A percentile compares a stretch with the other conserved stretches of the same genome.
These are phyloP conservation scores for Aspergillus quadrilineatus DNA, from an alignment of 2,329 filamentous ascomycete species.

Conservation along the genomic window DNA sequence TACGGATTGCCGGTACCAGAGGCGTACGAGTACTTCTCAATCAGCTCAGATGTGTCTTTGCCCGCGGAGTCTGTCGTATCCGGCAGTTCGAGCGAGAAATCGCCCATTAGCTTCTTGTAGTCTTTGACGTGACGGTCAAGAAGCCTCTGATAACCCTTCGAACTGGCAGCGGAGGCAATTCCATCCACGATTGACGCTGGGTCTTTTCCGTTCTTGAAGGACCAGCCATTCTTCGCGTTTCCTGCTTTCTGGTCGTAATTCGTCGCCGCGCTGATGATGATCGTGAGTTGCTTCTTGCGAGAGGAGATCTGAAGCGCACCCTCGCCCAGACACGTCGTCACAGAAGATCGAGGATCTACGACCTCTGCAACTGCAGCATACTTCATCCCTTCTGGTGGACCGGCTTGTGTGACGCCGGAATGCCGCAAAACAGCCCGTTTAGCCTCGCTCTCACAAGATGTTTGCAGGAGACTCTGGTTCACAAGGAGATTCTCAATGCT, in stretches of 20 bases:
- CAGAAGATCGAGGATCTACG: not conserved
- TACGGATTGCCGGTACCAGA: slow-evolving; percentile 48
- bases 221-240: slow-evolving; percentile 44
- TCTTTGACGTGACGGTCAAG: slow-evolving; percentile 19
- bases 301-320: not conserved
- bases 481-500: slow-evolving; percentile 41
- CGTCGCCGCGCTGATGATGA: slow-evolving; percentile 46
- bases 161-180: slow-evolving; percentile 20
- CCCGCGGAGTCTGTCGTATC: slow-evolving; percentile 17
- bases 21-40: slow-evolving; percentile 28
- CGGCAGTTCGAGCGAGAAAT: slow-evolving; percentile 45
- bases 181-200: slow-evolving; percentile 41
- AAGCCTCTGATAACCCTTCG: slow-evolving; percentile 13
- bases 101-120: slow-evolving; percentile 13
- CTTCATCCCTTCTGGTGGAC: not conserved
- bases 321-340: not conserved
- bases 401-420: not conserved
- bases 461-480: slow-evolving; percentile 30
- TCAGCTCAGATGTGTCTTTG: slow-evolving; percentile 29
- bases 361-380: not conserved
- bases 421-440: not conserved
- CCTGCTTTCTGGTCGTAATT: slow-evolving; percentile 55
- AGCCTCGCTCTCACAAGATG: slow-evolving; percentile 22
- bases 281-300: slow-evolving; percentile 6
- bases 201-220: slow-evolving; percentile 49